Percentiles rank a stretch among this genome's conserved stretches.
Conservation (phyloP, 2,329 filamentous ascomycete species). For the Hymenoscyphus salicellus region DNA sequence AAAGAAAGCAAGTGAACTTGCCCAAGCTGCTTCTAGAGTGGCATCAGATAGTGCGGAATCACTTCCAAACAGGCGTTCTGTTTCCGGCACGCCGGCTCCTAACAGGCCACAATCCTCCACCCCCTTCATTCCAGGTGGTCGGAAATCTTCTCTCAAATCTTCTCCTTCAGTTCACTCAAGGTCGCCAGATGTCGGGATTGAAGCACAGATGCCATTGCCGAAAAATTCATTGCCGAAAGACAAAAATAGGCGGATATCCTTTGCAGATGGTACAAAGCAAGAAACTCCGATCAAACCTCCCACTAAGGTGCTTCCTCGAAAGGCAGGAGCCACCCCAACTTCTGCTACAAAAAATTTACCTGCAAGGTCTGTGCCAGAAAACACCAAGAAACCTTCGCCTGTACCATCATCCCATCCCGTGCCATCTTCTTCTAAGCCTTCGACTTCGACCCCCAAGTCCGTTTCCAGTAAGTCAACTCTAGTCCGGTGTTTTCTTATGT, state of each 20-base stretch:
- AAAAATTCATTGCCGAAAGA: conserved; percentile 23
- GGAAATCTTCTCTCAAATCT: conserved; percentile 28
- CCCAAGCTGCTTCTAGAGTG: not conserved
- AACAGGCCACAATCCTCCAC: conserved; percentile 26
- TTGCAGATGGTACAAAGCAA: conserved; percentile 17
- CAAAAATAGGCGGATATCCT: conserved; percentile 22
- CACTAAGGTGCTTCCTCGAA: conserved; percentile 10
- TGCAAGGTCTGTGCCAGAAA: not conserved
- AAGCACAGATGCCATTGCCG: conserved; percentile 24
- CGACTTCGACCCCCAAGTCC: not conserved
- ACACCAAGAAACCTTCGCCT: not conserved
- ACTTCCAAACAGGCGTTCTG: not conserved
- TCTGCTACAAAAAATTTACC: not conserved
- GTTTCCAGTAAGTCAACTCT: not conserved
- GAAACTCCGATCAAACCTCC: conserved; percentile 12
- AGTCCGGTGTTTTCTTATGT: not conserved
- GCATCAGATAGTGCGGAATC: not conserved
- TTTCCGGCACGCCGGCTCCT: conserved; percentile 6
- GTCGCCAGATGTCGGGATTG: conserved; percentile 25
- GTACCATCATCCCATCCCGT: conserved; percentile 1
- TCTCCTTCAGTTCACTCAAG: conserved; percentile 18
- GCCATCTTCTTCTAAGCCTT: conserved; percentile 6
- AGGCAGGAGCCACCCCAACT: conserved; percentile 5
- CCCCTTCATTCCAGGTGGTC: conserved; percentile 27
- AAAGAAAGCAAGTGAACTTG: conserved; percentile 10